phyloP scores from a whole-genome alignment of 1,139 yeast species.

The Zygotorulaspora mrakii region DNA sequence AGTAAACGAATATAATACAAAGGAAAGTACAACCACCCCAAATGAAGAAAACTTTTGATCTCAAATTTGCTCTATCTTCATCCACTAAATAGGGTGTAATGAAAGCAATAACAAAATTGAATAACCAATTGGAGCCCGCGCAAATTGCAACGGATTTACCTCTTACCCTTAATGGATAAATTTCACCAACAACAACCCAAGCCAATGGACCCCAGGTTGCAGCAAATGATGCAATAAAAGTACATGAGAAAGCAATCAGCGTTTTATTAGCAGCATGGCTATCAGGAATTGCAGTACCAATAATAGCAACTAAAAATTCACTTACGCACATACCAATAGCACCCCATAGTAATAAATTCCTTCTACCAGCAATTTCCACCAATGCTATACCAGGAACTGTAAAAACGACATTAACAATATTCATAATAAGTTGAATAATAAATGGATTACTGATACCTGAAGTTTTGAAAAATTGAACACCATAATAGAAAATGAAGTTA shows the following conservation, averaged over 20 bases:
- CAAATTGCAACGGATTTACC: slow-evolving; percentile 75
- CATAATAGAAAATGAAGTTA: slow-evolving; percentile 91
- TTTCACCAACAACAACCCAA: slow-evolving; percentile 67
- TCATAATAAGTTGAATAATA: slow-evolving; percentile 87
- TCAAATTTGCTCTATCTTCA: slow-evolving; percentile 52
- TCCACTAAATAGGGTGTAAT: slow-evolving; percentile 54
- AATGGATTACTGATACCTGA: slow-evolving; percentile 84
- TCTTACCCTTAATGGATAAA: slow-evolving; percentile 73
- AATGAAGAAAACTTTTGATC: slow-evolving; percentile 67
- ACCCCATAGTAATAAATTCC: slow-evolving; percentile 68
- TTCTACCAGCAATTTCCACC: slow-evolving; percentile 84
- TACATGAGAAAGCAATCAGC: slow-evolving; percentile 72
- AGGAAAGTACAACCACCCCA: slow-evolving; percentile 54
- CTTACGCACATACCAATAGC: slow-evolving; percentile 80
- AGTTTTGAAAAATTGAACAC: slow-evolving; percentile 82
- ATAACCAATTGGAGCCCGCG: slow-evolving; percentile 67
- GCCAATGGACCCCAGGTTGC: slow-evolving; percentile 81
- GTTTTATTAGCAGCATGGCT: slow-evolving; percentile 59
- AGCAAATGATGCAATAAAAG: slow-evolving; percentile 75
- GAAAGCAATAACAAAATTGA: slow-evolving; percentile 73
- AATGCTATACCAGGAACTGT: slow-evolving; percentile 74
- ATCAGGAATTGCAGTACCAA: slow-evolving; percentile 38
- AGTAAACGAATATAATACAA: slow-evolving; percentile 53
- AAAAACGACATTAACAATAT: slow-evolving; percentile 87
- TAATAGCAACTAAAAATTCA: slow-evolving; percentile 51